Evolutionary conservation across 176 grass and related monocot species (phyloP).

Genomic region (Pontederia crassipes): DNA sequence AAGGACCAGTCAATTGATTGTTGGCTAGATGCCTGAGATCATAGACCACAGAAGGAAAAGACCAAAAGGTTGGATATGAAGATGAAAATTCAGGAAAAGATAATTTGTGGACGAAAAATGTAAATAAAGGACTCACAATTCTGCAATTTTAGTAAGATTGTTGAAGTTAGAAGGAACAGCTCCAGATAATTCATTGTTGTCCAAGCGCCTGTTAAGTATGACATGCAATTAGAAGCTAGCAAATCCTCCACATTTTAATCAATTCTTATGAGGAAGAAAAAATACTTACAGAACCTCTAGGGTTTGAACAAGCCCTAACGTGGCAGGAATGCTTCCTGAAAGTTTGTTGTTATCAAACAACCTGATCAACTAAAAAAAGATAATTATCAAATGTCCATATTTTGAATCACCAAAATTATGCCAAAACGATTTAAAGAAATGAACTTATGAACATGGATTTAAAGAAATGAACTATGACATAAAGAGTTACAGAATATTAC

Average conservation of each 20-base stretch:
- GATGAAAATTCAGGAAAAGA: not conserved
- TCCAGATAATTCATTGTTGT: not conserved
- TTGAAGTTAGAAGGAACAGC: constrained; percentile 17
- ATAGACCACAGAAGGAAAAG: not conserved
- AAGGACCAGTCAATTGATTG: constrained; percentile 14
- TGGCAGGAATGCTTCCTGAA: constrained; percentile 16
- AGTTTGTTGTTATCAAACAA: constrained; percentile 16
- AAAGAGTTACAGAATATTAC: not conserved
- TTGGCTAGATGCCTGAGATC: constrained; percentile 8
- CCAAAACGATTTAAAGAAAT: not conserved
- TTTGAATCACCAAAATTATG: not conserved
- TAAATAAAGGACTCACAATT: constrained; percentile 11
- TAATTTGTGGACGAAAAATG: not conserved
- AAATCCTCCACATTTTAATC: not conserved
- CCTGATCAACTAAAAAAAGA: not conserved
- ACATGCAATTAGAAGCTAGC: not conserved
- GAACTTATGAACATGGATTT: not conserved
- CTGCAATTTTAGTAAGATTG: constrained; percentile 1
- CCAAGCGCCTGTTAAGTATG: constrained; percentile 3
- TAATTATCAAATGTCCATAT: not conserved
- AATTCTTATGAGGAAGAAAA: not conserved
- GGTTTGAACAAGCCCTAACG: constrained; percentile 3
- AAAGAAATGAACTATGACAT: not conserved
- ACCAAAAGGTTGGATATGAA: not conserved
- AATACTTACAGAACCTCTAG: constrained; percentile 15